These are phyloP conservation scores for Phialophora chinensis DNA, from an alignment of 2,329 filamentous ascomycete genomes.

Conservation along the genomic window DNA sequence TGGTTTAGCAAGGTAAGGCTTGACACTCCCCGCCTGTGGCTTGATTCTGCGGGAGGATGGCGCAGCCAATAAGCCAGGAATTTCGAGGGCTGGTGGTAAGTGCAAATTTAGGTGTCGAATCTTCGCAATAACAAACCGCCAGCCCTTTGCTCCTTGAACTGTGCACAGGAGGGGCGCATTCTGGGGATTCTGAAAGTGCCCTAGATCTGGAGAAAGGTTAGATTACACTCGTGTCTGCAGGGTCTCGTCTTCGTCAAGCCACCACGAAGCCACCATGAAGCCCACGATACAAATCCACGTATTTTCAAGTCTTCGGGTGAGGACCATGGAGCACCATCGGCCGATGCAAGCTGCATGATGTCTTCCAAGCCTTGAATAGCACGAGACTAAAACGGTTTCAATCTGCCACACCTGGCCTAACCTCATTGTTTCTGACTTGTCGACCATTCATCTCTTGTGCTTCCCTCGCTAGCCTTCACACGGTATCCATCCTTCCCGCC, in stretches of 20 bases:
- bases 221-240: constrained; percentile 9
- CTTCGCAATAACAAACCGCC: not conserved
- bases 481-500: constrained; percentile 11
- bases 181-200: not conserved
- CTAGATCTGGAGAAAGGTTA: not conserved
- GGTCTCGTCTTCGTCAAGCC: not conserved
- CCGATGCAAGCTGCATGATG: constrained; percentile 20
- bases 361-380: constrained; percentile 14
- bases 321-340: not conserved
- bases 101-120: not conserved
- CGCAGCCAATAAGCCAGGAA: not conserved
- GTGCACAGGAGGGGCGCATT: not conserved
- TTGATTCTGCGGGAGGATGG: not conserved
- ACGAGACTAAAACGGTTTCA: constrained; percentile 15
- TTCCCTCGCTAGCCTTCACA: not conserved
- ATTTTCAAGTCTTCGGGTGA: not conserved
- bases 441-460: constrained; percentile 12
- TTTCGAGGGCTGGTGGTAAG: not conserved
- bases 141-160: not conserved
- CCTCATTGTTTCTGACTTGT: constrained; percentile 3
- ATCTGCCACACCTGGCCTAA: constrained; percentile 21
- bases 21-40: constrained; percentile 1
- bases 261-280: not conserved
- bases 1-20: not conserved
- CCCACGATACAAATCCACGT: not conserved